Conservation (phyloP, 805 yeast species). For the Metschnikowia anglica region DNA sequence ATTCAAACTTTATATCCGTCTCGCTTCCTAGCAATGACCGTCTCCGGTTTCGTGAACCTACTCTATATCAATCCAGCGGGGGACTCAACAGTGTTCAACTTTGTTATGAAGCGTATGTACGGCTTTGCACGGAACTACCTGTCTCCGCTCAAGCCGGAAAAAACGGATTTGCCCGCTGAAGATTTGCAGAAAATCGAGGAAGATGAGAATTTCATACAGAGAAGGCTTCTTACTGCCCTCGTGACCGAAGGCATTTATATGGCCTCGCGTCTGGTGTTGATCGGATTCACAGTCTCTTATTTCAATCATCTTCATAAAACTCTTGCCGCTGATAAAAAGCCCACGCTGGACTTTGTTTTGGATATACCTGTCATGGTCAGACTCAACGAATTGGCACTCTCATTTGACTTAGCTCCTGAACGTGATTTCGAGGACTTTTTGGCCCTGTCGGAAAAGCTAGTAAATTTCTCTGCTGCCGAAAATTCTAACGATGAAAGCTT, state of each 20-base stretch:
- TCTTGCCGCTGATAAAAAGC: slow-evolving; percentile 7
- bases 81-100: slow-evolving; percentile 34
- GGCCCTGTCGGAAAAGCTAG: slow-evolving; percentile 41
- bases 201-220: slow-evolving; percentile 63
- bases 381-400: slow-evolving; percentile 45
- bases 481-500: slow-evolving; percentile 26
- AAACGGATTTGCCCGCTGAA: slow-evolving; percentile 42
- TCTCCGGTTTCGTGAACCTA: slow-evolving; percentile 56
- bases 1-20: slow-evolving; percentile 76
- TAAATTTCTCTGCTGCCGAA: slow-evolving; percentile 22
- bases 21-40: slow-evolving; percentile 68
- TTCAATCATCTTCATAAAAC: slow-evolving; percentile 24
- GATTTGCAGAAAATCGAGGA: slow-evolving; percentile 42
- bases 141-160: slow-evolving; percentile 30
- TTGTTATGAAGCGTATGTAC: slow-evolving; percentile 59
- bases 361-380: slow-evolving; percentile 26
- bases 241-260: slow-evolving; percentile 52
- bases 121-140: slow-evolving; percentile 53
- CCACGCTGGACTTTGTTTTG: slow-evolving; percentile 19
- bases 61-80: slow-evolving; percentile 34
- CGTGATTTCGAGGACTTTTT: slow-evolving; percentile 37
- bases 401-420: slow-evolving; percentile 66
- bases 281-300: slow-evolving; percentile 28
- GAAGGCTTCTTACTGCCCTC: slow-evolving; percentile 62
- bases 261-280: slow-evolving; percentile 18